Evolutionary conservation across 2,329 filamentous ascomycete genomes (phyloP).

Genomic region (Colletotrichum navitas): DNA sequence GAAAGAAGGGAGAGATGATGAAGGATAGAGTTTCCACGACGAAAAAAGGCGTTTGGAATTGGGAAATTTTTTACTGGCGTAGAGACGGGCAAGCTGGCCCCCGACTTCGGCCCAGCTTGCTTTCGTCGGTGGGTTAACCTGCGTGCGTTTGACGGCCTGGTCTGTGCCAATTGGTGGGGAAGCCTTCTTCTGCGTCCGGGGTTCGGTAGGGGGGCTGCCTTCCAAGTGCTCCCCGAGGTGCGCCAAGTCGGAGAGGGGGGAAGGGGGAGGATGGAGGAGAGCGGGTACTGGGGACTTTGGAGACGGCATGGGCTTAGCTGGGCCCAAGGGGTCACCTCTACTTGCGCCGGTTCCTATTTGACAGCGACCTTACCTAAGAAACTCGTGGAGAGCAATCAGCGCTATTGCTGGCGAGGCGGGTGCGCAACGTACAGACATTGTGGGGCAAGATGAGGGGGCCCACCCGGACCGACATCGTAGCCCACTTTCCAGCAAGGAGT

Average conservation of each 20-base stretch:
- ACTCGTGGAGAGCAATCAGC: slow-evolving; percentile 38
- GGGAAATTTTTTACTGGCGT: slow-evolving; percentile 45
- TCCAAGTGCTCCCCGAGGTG: slow-evolving; percentile 15
- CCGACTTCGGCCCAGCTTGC: slow-evolving; percentile 44
- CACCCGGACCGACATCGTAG: slow-evolving; percentile 32
- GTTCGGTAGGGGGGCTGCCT: slow-evolving; percentile 32
- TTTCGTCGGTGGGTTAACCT: slow-evolving; percentile 38
- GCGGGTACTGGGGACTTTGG: slow-evolving; percentile 43
- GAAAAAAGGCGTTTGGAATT: slow-evolving; percentile 42
- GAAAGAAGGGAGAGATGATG: slow-evolving; percentile 37
- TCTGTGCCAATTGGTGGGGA: slow-evolving; percentile 41
- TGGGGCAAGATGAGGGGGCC: slow-evolving; percentile 11
- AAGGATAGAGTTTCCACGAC: slow-evolving; percentile 41
- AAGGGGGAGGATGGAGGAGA: not conserved
- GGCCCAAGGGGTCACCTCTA: slow-evolving; percentile 32
- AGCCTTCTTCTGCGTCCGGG: slow-evolving; percentile 35
- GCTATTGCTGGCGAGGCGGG: slow-evolving; percentile 40
- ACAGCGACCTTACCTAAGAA: slow-evolving; percentile 41
- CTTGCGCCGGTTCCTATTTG: slow-evolving; percentile 36
- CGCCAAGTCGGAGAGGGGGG: slow-evolving; percentile 24
- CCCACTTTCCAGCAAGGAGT: slow-evolving; percentile 27
- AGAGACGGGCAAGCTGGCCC: slow-evolving; percentile 40
- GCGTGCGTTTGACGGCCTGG: slow-evolving; percentile 30
- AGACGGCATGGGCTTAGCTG: slow-evolving; percentile 31
- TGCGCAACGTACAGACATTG: slow-evolving; percentile 8